These are phyloP conservation scores for Lasiosphaeria miniovina DNA, from an alignment of 495 filamentous ascomycete species.

Conservation along the genomic window DNA sequence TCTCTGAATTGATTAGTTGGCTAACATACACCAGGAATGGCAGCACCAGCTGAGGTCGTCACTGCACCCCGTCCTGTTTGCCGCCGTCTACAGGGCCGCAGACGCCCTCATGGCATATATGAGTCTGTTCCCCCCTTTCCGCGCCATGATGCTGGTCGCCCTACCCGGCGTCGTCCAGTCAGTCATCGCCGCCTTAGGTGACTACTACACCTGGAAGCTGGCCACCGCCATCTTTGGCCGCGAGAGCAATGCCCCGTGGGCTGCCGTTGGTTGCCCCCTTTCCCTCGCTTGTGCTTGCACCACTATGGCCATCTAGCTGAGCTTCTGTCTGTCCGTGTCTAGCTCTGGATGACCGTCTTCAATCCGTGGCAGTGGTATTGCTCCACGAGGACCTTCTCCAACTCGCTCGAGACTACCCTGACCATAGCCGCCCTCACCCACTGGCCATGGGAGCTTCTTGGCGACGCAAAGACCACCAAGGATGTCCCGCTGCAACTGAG, in stretches of 20 bases:
- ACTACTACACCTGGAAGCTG: slow-evolving; percentile 88
- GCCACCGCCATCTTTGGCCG: slow-evolving; percentile 69
- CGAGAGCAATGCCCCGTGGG: slow-evolving; percentile 60
- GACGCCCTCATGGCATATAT: slow-evolving; percentile 51
- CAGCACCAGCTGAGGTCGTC: slow-evolving; percentile 83
- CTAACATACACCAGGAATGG: slow-evolving; percentile 71
- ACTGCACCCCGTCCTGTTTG: slow-evolving; percentile 84
- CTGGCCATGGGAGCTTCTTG: slow-evolving; percentile 77
- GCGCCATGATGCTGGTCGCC: slow-evolving; percentile 62
- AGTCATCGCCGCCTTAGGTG: slow-evolving; percentile 70
- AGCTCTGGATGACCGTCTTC: slow-evolving; percentile 68
- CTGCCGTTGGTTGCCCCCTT: slow-evolving; percentile 53
- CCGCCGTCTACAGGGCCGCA: slow-evolving; percentile 65
- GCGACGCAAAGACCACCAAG: slow-evolving; percentile 32
- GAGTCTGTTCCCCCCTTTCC: slow-evolving; percentile 44
- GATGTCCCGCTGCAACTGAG: slow-evolving; percentile 17
- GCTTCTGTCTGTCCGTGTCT: neutral
- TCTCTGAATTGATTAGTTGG: neutral
- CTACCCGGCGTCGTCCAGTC: slow-evolving; percentile 77
- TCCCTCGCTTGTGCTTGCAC: neutral
- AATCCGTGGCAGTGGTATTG: slow-evolving; percentile 98
- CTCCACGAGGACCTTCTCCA: slow-evolving; percentile 88
- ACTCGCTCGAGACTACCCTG: slow-evolving; percentile 85
- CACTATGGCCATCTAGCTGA: neutral
- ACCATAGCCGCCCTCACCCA: slow-evolving; percentile 74